Base-by-base conservation (phyloP, 2,329 filamentous ascomycete species). In the Tolypocladium tundrense region DNA sequence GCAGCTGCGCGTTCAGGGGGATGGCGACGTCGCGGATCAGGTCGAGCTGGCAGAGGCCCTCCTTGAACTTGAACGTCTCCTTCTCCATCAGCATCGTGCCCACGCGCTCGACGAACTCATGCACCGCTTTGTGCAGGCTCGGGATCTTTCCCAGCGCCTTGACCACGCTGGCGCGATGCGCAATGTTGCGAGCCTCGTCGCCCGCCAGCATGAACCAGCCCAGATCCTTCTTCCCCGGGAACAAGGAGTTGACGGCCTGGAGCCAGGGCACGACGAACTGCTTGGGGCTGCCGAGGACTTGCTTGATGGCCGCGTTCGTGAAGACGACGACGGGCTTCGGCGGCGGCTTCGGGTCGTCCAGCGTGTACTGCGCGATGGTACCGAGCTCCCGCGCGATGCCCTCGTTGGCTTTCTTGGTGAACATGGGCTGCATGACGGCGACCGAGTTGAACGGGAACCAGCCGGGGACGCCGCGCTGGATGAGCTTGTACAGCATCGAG, bases 11-110 rank as follows among this genome's bases (percentile, higher is more conserved):
- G 5, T 82, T 83, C 1, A 80, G 72, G 13, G 85, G 79, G 60
- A 86, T 84, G 19, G 80, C 81, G 16, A 87, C 78, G 54, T 85
- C 81, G 14, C 75, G 73, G 56, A 77, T 69, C 24, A 77, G 61
- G 53, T 77, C 75, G 35, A 77, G 66, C 61, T 77, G 74, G 59
- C 70, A 65, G 1, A 76, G 68, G 0, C 70, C 72, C 41, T 71
- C 63, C 55, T 65, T 65, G 21, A 77, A 59, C 33, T 60, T 64
- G 57, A 77, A 76, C 0, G 68, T 64, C 63, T 74, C 72, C 60
- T 72, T 70, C 27, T 72, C 60, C 19, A 77, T 69, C 74, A 80
- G 63, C 79, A 67, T 58, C 2, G 60, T 37, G 5, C 74, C 74
- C 2, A 69, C 68, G 1, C 62, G 62, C 41, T 69, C 64, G 41